Evolutionary conservation across 306 rosid species (phyloP), one percentile per base, ranked within the genome.

Genomic region (Sicyos edulis): DNA sequence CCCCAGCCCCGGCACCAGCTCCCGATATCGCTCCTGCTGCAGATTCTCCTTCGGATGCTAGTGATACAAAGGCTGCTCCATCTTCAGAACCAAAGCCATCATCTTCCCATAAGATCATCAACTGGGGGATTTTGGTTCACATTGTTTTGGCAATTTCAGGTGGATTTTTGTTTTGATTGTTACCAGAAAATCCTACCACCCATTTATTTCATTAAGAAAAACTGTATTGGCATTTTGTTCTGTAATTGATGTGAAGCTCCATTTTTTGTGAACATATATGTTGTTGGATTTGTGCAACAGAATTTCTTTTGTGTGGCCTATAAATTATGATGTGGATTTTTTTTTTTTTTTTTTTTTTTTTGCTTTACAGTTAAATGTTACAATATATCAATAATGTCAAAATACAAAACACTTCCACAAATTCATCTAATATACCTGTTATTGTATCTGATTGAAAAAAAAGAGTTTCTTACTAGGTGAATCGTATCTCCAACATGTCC

Each of bases 1-100:
- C 82, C 0, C 79, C 92, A 0, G 96, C 96, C 17, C 99, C 99
- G 20, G 90, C 97, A 22, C 99, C 97, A 0, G 80, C 97, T 14
- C 97, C 97, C 0, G 92, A 80, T 0, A 37, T 78, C 65, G 82
- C 92, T 0, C 97, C 97, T 0, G 85, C 81, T 17, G 97, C 96
- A 7, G 99, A 91, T 75, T 24, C 89, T 77, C 97, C 97, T 9
- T 47, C 72, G 34, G 78, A 53, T 9, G 70, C 34, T 59, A 71
- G 65, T 5, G 85, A 75, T 55, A 82, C 56, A 64, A 81, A 76
- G 54, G 45, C 86, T 1, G 87, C 96, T 40, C 85, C 97, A 45
- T 74, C 81, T 26, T 78, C 95, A 51, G 83, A 16, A 59, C 76
- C 49, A 22, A 77, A 74, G 50, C 78, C 65, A 32, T 88, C 97